phyloP scores from a whole-genome alignment of 2,329 filamentous ascomycete genomes.

The Diaporthe aspalathi region DNA sequence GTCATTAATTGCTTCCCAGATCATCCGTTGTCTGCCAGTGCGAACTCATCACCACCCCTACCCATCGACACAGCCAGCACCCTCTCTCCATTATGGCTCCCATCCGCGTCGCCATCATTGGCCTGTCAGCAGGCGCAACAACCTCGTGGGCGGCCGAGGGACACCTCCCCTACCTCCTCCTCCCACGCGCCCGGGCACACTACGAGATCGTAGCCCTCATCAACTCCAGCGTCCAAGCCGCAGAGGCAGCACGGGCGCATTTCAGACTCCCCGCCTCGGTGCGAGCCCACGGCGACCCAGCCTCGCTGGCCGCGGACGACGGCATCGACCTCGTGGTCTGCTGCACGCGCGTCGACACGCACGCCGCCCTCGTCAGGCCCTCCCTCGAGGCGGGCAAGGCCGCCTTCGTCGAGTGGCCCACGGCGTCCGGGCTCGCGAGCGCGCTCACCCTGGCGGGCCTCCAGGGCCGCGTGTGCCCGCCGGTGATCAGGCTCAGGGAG shows the following conservation, averaged over 20 bases:
- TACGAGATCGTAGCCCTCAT: slow-evolving; percentile 62
- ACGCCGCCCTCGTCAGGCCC: slow-evolving; percentile 55
- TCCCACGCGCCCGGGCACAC: slow-evolving; percentile 47
- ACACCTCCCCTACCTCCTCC: slow-evolving; percentile 51
- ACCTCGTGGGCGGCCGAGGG: slow-evolving; percentile 46
- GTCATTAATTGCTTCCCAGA: not conserved
- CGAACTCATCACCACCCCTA: not conserved
- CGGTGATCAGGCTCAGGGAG: slow-evolving; percentile 54
- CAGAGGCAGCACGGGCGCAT: slow-evolving; percentile 53
- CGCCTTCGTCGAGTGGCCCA: slow-evolving; percentile 63
- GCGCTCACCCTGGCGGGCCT: slow-evolving; percentile 56
- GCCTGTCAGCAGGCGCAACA: slow-evolving; percentile 38
- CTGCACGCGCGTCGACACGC: slow-evolving; percentile 55
- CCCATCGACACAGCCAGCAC: not conserved
- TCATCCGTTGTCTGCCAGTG: not conserved
- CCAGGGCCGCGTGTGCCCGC: slow-evolving; percentile 56
- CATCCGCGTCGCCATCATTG: slow-evolving; percentile 45
- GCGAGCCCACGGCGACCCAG: slow-evolving; percentile 56
- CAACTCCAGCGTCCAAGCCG: slow-evolving; percentile 58
- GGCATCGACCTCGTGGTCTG: slow-evolving; percentile 61
- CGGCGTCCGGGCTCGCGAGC: slow-evolving; percentile 53
- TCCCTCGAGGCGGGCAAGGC: slow-evolving; percentile 58
- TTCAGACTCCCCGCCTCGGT: slow-evolving; percentile 52
- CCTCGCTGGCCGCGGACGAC: slow-evolving; percentile 57
- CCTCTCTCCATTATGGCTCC: slow-evolving; percentile 42